Evolutionary conservation across 768 basidiomycete genomes (phyloP).

Genomic region (Boletales sp.): DNA sequence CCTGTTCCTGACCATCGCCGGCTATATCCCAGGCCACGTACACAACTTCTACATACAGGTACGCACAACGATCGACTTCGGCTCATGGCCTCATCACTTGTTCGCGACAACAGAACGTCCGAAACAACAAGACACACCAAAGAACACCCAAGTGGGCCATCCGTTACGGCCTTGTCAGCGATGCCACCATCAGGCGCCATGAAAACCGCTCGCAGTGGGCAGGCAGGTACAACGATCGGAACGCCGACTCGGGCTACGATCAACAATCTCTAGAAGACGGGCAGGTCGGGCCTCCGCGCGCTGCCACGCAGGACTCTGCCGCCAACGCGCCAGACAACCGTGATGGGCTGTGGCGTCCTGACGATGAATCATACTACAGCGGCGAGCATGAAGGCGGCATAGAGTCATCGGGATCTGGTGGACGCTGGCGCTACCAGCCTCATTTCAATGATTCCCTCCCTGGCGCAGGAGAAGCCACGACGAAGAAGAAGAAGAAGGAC

Average conservation of each 20-base stretch:
- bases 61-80: constrained; percentile 6
- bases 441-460: constrained; percentile 64
- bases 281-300: constrained; percentile 42
- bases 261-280: constrained; percentile 77
- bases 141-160: constrained; percentile 97
- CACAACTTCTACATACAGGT: constrained; percentile 96
- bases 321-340: constrained; percentile 23
- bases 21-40: constrained; percentile 87
- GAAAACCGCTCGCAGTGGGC: constrained; percentile 87
- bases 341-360: constrained; percentile 65
- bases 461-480: constrained; percentile 38
- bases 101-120: constrained; percentile 62
- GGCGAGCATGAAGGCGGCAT: constrained; percentile 35
- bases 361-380: constrained; percentile 76
- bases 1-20: constrained; percentile 80
- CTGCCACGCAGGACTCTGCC: constrained; percentile 7
- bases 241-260: constrained; percentile 64
- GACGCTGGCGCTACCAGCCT: constrained; percentile 82
- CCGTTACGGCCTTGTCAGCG: constrained; percentile 86
- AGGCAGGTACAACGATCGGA: constrained; percentile 77
- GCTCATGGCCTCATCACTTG: constrained; percentile 3
- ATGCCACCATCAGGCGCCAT: constrained; percentile 71
- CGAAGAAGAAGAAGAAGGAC: constrained; percentile 77
- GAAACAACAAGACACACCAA: constrained; percentile 90
- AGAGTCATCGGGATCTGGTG: constrained; percentile 33